These are phyloP conservation scores for Fraxinus xanthoxyloides DNA, from an alignment of 305 asterid species.

Conservation along the genomic window DNA sequence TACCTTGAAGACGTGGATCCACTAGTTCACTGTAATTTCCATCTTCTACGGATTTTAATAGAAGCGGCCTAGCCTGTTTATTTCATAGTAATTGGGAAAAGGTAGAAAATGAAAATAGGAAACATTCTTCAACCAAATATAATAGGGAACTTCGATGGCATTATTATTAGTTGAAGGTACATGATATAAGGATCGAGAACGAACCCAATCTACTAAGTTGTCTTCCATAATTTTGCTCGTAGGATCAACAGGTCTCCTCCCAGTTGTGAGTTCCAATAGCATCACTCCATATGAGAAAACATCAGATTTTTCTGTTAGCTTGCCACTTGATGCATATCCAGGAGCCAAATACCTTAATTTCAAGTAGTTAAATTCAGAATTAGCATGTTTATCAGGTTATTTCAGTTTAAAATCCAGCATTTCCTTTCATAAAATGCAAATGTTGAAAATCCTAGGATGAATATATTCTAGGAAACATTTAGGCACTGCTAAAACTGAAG, in stretches of 20 bases:
- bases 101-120: neutral
- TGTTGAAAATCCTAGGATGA: neutral
- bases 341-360: slow-evolving; percentile 51
- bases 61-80: slow-evolving; percentile 50
- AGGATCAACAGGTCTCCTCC: slow-evolving; percentile 48
- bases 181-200: neutral
- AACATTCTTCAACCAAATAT: neutral
- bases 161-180: neutral
- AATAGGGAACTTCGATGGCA: neutral
- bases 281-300: slow-evolving; percentile 64
- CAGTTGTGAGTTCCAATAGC: slow-evolving; percentile 56
- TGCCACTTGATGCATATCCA: slow-evolving; percentile 59
- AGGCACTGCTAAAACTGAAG: neutral
- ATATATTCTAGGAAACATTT: neutral
- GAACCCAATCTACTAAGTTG: slow-evolving; percentile 58
- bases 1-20: slow-evolving; percentile 48
- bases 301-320: slow-evolving; percentile 52
- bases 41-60: slow-evolving; percentile 39
- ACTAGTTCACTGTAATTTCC: slow-evolving; percentile 38
- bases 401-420: neutral
- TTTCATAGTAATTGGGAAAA: neutral
- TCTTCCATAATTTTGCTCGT: slow-evolving; percentile 43
- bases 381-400: neutral
- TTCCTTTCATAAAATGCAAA: neutral
- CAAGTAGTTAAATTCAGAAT: neutral